Evolutionary conservation across 2,329 filamentous ascomycete species (phyloP), one percentile per base, ranked within the genome.

Genomic region (Exophiala lecanii-corni): DNA sequence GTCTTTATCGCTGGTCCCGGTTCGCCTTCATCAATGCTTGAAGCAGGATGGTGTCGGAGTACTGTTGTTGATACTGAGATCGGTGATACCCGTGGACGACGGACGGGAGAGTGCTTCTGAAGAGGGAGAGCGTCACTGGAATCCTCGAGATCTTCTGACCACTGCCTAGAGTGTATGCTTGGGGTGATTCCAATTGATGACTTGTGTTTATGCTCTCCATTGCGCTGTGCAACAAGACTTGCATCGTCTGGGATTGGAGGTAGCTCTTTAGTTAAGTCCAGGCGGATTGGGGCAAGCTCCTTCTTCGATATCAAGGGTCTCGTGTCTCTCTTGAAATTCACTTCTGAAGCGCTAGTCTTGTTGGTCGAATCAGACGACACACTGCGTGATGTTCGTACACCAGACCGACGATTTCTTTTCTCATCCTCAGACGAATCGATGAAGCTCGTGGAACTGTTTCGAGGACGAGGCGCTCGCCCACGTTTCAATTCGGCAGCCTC

Each of bases 361-460:
- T n/a, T n/a, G n/a, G n/a, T n/a, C n/a, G n/a, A n/a, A n/a, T n/a
- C n/a, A n/a, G n/a, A n/a, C n/a, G n/a, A n/a, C n/a, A n/a, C n/a
- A n/a, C n/a, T n/a, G n/a, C n/a, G n/a, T n/a, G n/a, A n/a, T n/a
- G n/a, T n/a, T n/a, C n/a, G n/a, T n/a, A n/a, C n/a, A n/a, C n/a
- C n/a, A n/a, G n/a, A n/a, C n/a, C n/a, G n/a, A n/a, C n/a, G 33
- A 15, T 6, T 18, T 7, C 13, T 18, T 19, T 35, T 20, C 9
- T 15, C 33, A 35, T 49, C 46, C 23, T 43, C 41, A n/a, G 42
- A 49, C 6, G 43, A 38, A 9, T 45, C 34, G 18, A 30, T 39
- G n/a, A 49, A 45, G 28, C 38, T 49, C 12, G 26, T 39, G 3
- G 7, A 23, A 13, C 38, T 31, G 9, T 26, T 15, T 21, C 23